phyloP scores from a whole-genome alignment of 768 basidiomycete genomes.

The Kwoniella dejecticola region DNA sequence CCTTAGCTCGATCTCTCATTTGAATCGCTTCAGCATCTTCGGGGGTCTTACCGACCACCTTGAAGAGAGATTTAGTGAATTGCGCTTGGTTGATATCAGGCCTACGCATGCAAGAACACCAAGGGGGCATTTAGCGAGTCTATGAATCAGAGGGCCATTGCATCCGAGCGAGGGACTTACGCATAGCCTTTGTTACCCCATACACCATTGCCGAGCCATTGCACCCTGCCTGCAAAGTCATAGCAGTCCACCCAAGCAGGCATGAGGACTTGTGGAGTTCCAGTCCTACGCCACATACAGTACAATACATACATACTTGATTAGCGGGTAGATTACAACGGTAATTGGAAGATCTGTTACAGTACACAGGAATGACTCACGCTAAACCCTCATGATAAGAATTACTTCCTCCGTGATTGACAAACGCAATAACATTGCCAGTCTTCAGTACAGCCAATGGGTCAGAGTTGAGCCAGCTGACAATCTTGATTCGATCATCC shows the following conservation, averaged over 20 bases:
- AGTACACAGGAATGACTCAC: background rate
- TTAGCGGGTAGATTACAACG: too few relatives aligned
- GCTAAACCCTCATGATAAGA: slow-evolving; percentile 19
- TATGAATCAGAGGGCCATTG: too few relatives aligned
- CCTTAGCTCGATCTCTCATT: slow-evolving; percentile 1
- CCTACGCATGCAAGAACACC: too few relatives aligned
- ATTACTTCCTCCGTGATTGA: slow-evolving; percentile 18
- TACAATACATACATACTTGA: background rate
- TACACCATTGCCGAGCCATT: slow-evolving; percentile 10
- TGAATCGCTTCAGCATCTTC: background rate
- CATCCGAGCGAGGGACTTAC: background rate
- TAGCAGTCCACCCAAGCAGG: slow-evolving; percentile 25
- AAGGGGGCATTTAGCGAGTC: too few relatives aligned
- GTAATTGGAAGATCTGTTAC: too few relatives aligned
- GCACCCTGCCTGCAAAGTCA: slow-evolving; percentile 9
- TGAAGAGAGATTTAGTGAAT: slow-evolving; percentile 11
- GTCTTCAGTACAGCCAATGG: slow-evolving; percentile 24
- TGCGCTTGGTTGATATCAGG: slow-evolving; percentile 3
- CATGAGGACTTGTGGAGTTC: slow-evolving; percentile 13
- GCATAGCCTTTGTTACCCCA: slow-evolving; percentile 13
- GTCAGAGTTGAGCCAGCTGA: slow-evolving; percentile 29
- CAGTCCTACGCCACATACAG: too few relatives aligned
- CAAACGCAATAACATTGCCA: slow-evolving; percentile 23
- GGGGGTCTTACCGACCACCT: slow-evolving; percentile 1
- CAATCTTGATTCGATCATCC: slow-evolving; percentile 25